Evolutionary conservation across 2,329 filamentous ascomycete genomes (phyloP).

Genomic region (Cladophialophora bantiana): DNA sequence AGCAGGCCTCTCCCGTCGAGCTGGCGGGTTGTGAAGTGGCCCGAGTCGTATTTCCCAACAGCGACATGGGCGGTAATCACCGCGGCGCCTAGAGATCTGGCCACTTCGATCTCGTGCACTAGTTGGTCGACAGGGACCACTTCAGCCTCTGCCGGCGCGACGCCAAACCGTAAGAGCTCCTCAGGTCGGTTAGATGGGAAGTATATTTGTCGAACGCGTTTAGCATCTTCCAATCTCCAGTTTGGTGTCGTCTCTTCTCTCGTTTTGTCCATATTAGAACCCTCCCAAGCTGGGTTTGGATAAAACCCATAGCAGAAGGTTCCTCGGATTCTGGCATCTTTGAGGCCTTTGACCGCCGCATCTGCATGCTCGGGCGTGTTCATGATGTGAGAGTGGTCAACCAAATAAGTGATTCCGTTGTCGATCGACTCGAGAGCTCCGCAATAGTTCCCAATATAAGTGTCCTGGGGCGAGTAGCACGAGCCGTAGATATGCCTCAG

Average conservation of each 20-base stretch:
- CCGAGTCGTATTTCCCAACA: slow-evolving; percentile 21
- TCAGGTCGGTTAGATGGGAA: neutral
- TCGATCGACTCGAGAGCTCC: slow-evolving; percentile 25
- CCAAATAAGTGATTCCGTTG: slow-evolving; percentile 23
- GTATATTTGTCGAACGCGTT: slow-evolving; percentile 3
- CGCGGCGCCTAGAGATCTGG: slow-evolving; percentile 12
- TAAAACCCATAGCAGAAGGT: slow-evolving; percentile 4
- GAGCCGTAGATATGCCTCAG: slow-evolving; percentile 25
- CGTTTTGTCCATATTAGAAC: slow-evolving; percentile 13
- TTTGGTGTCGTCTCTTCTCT: slow-evolving; percentile 18
- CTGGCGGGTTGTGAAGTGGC: slow-evolving; percentile 4
- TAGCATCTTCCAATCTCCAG: slow-evolving; percentile 21
- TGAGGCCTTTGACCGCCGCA: slow-evolving; percentile 21
- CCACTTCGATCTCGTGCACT: slow-evolving; percentile 14
- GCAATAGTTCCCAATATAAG: slow-evolving; percentile 26
- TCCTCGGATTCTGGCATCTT: slow-evolving; percentile 23
- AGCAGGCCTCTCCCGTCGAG: slow-evolving; percentile 13
- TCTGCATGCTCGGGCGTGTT: slow-evolving; percentile 36
- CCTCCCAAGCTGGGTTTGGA: slow-evolving; percentile 10
- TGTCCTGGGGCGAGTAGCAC: slow-evolving; percentile 17
- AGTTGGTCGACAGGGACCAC: slow-evolving; percentile 4
- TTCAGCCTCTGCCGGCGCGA: slow-evolving; percentile 6
- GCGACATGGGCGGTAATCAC: slow-evolving; percentile 22
- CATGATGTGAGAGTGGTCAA: slow-evolving; percentile 28
- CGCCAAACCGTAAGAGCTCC: neutral